Evolutionary conservation across 306 rosid species (phyloP), one percentile per base, ranked within the genome.

Genomic region (Prunus mira): DNA sequence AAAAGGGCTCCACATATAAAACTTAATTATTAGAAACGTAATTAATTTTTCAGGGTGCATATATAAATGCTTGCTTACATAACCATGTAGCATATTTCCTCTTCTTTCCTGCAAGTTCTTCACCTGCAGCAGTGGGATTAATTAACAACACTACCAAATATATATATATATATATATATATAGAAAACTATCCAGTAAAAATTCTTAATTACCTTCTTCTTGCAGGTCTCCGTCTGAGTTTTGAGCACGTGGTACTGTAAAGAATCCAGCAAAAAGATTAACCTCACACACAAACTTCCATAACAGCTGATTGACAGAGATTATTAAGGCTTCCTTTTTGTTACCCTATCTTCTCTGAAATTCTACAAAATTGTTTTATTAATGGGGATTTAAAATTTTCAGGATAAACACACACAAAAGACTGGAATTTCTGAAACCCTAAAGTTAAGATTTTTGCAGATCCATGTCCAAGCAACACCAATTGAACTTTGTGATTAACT

Each of bases 201-300:
- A 10, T 46, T 46, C 10, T 19, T 10, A 67, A 49, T 57, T 6
- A 93, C 98, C 97, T 84, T 93, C 83, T 91, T 93, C 80, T 56
- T 83, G 58, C 54, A 50, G 57, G 90, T 91, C 1, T 80, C 86
- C 38, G 89, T 85, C 60, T 86, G 78, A 57, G 83, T 91, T 76
- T 80, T 84, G 86, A 93, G 70, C 78, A 88, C 91, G 69, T 92
- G 90, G 17, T 81, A 49, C 97, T 92, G 91, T 62, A 68, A 73
- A 70, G 13, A 50, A 74, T 58, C 28, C 77, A 73, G 14, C 66
- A 32, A 34, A 65, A 34, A 14, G 43, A 38, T 38, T 38, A 38
- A 38, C 9, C 43, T 6, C 9, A 7, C 43, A 38, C 43, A 38
- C 9, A 38, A 38, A 38, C 43, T 38, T 38, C 43, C 41, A 5